Evolutionary conservation across 2,329 filamentous ascomycete species (phyloP).

Genomic region (Alternaria sp.): DNA sequence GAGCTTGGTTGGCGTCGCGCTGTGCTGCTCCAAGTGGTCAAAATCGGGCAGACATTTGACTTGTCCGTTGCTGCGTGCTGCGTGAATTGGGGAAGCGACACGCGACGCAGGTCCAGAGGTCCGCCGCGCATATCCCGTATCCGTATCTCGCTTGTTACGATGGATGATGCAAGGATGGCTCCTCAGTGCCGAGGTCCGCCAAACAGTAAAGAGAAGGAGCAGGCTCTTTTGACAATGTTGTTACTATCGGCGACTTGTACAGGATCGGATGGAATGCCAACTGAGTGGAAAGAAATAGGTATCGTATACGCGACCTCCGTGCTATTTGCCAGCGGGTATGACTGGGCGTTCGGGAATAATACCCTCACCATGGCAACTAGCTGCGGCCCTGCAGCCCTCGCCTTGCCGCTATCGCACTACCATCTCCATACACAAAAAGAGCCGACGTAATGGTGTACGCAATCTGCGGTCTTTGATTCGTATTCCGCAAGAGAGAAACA

Average conservation of each 20-base stretch:
- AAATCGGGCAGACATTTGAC: neutral
- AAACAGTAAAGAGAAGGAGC: neutral
- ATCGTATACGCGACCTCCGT: neutral
- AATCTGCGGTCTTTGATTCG: neutral
- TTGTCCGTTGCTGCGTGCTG: neutral
- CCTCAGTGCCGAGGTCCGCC: neutral
- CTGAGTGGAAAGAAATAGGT: neutral
- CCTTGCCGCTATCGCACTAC: neutral
- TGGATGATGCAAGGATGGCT: neutral
- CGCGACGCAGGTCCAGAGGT: neutral
- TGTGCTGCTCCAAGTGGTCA: neutral
- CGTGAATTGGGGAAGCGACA: neutral
- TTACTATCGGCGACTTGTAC: neutral
- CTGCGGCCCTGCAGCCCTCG: neutral
- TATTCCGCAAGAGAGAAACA: neutral
- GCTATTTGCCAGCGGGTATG: neutral
- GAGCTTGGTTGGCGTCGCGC: neutral
- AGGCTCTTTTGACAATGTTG: neutral
- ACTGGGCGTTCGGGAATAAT: neutral
- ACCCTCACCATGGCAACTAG: neutral
- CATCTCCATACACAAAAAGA: neutral
- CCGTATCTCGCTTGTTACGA: neutral
- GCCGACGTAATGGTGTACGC: neutral
- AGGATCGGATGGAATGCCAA: neutral
- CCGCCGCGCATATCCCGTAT: neutral